Base-by-base conservation (phyloP, 176 grass and related monocot species). In the Oryza rufipogon region DNA sequence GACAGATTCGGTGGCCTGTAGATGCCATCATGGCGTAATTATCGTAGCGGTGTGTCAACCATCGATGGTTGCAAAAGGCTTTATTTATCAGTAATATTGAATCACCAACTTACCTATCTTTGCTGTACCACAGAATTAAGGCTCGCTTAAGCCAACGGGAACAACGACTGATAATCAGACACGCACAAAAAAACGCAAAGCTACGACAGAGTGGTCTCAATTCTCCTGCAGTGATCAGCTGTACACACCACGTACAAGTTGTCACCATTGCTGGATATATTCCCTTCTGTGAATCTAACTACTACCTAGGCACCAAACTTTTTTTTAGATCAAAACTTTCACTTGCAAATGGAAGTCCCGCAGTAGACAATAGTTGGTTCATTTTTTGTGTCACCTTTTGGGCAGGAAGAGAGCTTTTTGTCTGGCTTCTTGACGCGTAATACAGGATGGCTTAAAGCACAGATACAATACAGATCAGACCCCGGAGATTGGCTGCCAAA, bases 1-100 rank as follows among this genome's bases (percentile, higher is more conserved):
- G 5, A 64, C 28, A 9, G 17, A 13, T 58, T 41, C n/a, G 64
- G 52, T 73, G 66, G 44, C 73, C 11, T 38, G 78, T 89, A 86
- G 82, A 82, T 82, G 25, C 20, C 73, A 38, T 48, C 23, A 45
- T n/a, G 46, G 5, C 14, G 84, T 26, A 28, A 58, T 28, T 25
- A 67, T 75, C 63, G 2, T 1, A 11, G 58, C 58, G 58, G 58
- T n/a, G 58, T n/a, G 80, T 28, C 34, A 32, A 45, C 14, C 0
- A 9, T 13, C 51, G 12, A 14, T 39, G 15, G 16, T 22, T 33
- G 70, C 52, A 46, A 54, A 54, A 49, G 8, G 49, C 19, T 61
- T 82, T 73, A 64, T 61, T 44, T 60, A 14, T 72, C 14, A 2
- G 9, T 20, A 58, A n/a, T 58, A n/a, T 10, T 28, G 30, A 58